Conservation (phyloP, 129 eudicot genomes). For the Tagetes erecta region DNA sequence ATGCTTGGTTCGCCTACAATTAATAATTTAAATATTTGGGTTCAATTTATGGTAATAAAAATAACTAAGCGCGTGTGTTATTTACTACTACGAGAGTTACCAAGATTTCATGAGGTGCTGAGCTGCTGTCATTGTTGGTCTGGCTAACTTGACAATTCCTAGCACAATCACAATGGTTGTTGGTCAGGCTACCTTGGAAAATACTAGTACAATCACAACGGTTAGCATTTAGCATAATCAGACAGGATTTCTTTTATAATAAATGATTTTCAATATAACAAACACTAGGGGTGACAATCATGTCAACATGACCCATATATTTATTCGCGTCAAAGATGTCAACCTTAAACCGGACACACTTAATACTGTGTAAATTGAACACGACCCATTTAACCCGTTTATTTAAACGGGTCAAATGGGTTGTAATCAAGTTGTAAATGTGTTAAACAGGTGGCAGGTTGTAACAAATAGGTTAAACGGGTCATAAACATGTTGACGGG, state of each 20-base stretch:
- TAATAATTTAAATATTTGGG: not conserved
- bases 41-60: not conserved
- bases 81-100: slow-evolving; percentile 17
- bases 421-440: not conserved
- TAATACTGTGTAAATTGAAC: not conserved
- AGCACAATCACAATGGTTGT: slow-evolving; percentile 13
- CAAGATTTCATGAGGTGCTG: slow-evolving; percentile 22
- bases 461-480: not conserved
- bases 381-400: not conserved
- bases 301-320: not conserved
- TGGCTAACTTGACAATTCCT: slow-evolving; percentile 30
- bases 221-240: slow-evolving; percentile 20
- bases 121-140: slow-evolving; percentile 14
- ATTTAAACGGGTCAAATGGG: not conserved
- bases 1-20: slow-evolving; percentile 37
- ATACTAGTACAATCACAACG: too few relatives aligned
- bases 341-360: not conserved
- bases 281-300: not conserved
- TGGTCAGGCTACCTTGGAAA: not conserved
- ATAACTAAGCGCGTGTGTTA: not conserved
- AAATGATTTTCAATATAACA: not conserved
- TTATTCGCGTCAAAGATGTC: not conserved
- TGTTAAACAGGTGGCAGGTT: not conserved
- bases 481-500: not conserved
- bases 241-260: not conserved